Evolutionary conservation across 345 rosid species (phyloP).

Genomic region (Adansonia digitata): DNA sequence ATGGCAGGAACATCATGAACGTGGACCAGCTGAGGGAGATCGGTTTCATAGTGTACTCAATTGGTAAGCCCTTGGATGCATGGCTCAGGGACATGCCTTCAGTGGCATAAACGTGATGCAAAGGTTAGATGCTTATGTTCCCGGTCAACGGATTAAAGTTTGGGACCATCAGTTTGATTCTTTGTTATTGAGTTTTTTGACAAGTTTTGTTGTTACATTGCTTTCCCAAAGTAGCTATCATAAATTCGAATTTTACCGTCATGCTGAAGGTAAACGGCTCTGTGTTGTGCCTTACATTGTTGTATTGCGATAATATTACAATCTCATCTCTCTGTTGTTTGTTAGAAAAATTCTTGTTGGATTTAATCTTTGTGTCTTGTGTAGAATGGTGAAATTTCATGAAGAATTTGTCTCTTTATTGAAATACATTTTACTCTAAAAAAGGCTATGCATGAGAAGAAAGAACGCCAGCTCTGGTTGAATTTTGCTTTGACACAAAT

Average conservation of each 20-base stretch:
- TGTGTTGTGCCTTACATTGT: constrained; percentile 27
- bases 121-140: background rate
- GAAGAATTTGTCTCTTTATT: background rate
- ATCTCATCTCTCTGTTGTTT: constrained; percentile 7
- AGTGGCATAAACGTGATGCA: constrained; percentile 42
- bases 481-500: background rate
- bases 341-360: constrained; percentile 19
- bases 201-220: constrained; percentile 20
- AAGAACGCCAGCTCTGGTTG: background rate
- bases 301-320: constrained; percentile 16
- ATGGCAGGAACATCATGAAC: constrained; percentile 70
- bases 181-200: constrained; percentile 20
- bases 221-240: constrained; percentile 23
- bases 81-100: constrained; percentile 99
- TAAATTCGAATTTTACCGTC: constrained; percentile 9
- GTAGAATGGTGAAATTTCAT: background rate
- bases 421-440: background rate
- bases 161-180: constrained; percentile 23
- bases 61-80: constrained; percentile 85
- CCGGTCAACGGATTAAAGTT: constrained; percentile 6
- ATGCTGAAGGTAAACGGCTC: constrained; percentile 16
- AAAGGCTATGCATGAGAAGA: background rate
- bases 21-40: constrained; percentile 66
- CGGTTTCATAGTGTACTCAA: constrained; percentile 86
- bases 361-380: background rate